Evolutionary conservation across 2,329 filamentous ascomycete genomes (phyloP).

Genomic region (Neophaeococcomyces aloes): DNA sequence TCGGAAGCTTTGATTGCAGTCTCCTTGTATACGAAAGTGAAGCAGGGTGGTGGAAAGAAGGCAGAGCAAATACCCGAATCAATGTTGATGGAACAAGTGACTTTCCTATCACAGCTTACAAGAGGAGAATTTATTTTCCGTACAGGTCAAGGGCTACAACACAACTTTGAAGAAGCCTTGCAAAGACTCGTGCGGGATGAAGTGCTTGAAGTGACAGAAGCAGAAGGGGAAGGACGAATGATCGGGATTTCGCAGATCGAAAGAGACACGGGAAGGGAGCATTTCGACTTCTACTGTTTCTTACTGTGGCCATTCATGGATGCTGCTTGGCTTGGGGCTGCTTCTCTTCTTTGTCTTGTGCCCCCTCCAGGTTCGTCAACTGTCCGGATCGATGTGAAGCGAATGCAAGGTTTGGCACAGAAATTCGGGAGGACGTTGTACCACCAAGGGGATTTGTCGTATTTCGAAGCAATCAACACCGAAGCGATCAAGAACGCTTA

Average conservation of each 20-base stretch:
- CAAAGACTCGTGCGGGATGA: conserved; percentile 65
- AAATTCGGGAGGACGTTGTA: conserved; percentile 90
- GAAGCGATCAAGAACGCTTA: conserved; percentile 93
- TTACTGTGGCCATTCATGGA: conserved; percentile 98
- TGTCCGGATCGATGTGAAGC: conserved; percentile 66
- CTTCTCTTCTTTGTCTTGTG: conserved; percentile 76
- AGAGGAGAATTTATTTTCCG: conserved; percentile 95
- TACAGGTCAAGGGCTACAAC: conserved; percentile 61
- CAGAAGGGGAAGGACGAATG: conserved; percentile 46
- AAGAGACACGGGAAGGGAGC: conserved; percentile 70
- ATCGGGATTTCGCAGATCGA: conserved; percentile 70
- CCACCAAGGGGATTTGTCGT: conserved; percentile 91
- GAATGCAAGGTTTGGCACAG: conserved; percentile 72
- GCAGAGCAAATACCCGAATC: conserved; percentile 68
- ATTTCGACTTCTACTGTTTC: conserved; percentile 98
- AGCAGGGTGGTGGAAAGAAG: conserved; percentile 74
- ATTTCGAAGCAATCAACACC: conserved; percentile 98
- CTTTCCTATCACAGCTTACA: conserved; percentile 84
- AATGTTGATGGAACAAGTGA: conserved; percentile 66
- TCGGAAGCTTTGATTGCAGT: conserved; percentile 82
- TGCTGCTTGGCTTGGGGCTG: conserved; percentile 79
- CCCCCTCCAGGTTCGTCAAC: conserved; percentile 47
- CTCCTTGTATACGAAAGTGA: conserved; percentile 82
- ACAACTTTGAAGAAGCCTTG: conserved; percentile 73
- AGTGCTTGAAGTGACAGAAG: conserved; percentile 55